Base-by-base conservation (phyloP, 345 rosid genomes). In the Anacardium occidentale region DNA sequence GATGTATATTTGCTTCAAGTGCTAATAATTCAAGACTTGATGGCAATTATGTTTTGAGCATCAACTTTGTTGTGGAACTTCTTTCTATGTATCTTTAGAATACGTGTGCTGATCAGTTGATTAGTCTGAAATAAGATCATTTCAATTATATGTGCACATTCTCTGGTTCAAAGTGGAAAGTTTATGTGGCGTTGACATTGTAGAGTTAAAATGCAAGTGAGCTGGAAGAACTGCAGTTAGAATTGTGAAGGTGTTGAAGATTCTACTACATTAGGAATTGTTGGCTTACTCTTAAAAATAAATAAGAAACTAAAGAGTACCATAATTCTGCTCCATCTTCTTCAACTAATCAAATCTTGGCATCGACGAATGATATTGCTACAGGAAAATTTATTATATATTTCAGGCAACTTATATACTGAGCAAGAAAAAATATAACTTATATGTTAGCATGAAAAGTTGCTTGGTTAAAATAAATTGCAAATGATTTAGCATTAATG, bases 241-340 rank as follows among this genome's bases (percentile, higher is more conserved):
- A 42, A 42, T 56, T 8, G 40, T 56, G 40, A 17, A 55, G 52
- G 53, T 44, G 60, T 50, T 20, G 54, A 64, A 64, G 68, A 64
- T 32, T 9, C 24, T 24, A 10, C 51, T 42, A n/a, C 66, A n/a
- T 6, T 7, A 57, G 6, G n/a, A 24, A 4, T 18, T 22, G n/a
- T 64, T 47, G 10, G 0, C 53, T 61, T 14, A 0, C 45, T 10
- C 15, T 14, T 7, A 62, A 20, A 62, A 10, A 8, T 2, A 0
- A 47, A 24, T 25, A 21, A 24, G 37, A 48, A 40, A 55, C 9
- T 0, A 14, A 12, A 22, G 14, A 37, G 21, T 3, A 54, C 15
- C 47, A n/a, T 3, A 26, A 21, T 32, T 51, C 26, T 0, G 29
- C 62, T 13, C 10, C 48, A 37, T 21, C 50, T 20, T 53, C 14